Evolutionary conservation across 1,284 basidiomycete species (phyloP).

Genomic region (Ganoderma resinaceum): DNA sequence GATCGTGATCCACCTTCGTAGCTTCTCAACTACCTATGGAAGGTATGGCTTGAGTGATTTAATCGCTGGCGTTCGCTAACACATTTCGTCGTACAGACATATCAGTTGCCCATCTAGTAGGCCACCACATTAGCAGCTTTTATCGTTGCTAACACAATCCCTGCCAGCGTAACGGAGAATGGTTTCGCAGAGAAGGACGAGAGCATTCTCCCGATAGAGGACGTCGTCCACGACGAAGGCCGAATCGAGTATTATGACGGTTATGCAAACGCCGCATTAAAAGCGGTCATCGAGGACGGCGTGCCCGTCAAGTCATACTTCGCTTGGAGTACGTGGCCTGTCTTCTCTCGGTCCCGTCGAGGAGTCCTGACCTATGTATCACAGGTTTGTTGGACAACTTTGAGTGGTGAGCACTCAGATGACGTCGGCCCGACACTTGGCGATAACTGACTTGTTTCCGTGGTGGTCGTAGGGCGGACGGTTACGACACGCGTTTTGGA

Average conservation of each 20-base stretch:
- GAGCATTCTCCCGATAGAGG: constrained; percentile 53
- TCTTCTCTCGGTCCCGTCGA: background rate
- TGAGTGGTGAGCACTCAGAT: constrained; percentile 56
- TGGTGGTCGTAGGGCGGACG: constrained; percentile 54
- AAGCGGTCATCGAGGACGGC: constrained; percentile 67
- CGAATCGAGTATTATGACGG: constrained; percentile 74
- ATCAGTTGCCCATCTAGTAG: constrained; percentile 71
- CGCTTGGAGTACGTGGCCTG: constrained; percentile 61
- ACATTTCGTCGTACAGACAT: constrained; percentile 48
- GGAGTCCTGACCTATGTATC: background rate
- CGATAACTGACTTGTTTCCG: background rate
- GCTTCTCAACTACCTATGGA: constrained; percentile 53
- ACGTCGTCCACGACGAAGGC: constrained; percentile 68
- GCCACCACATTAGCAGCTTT: constrained; percentile 24
- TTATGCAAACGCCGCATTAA: constrained; percentile 63
- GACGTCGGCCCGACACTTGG: background rate
- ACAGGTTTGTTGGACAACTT: constrained; percentile 75
- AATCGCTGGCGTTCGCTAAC: background rate
- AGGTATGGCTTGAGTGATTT: constrained; percentile 45
- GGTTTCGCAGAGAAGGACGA: constrained; percentile 78
- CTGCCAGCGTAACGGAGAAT: constrained; percentile 68
- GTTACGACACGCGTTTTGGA: constrained; percentile 68
- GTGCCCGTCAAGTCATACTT: constrained; percentile 75
- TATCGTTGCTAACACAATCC: background rate
- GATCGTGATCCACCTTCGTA: constrained; percentile 3